Percentiles rank a stretch among this genome's conserved stretches.
phyloP scores from a whole-genome alignment of 1,284 basidiomycete genomes.

The Porodaedalea pini region DNA sequence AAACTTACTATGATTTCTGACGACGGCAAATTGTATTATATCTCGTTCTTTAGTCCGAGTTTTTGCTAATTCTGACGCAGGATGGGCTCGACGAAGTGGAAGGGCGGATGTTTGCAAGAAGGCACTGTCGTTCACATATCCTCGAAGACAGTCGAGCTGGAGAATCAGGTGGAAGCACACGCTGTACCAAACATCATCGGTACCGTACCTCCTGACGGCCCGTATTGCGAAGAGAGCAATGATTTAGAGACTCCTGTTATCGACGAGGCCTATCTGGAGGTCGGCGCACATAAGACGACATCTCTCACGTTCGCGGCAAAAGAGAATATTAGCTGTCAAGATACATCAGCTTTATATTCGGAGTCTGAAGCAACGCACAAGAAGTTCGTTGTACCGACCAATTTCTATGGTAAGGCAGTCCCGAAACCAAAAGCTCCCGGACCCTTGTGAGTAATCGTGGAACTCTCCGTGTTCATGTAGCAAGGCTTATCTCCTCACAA shows the following conservation, averaged over 20 bases:
- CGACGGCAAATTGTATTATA: constrained; percentile 57
- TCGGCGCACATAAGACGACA: not conserved
- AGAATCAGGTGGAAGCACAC: constrained; percentile 43
- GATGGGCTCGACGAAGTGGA: constrained; percentile 60
- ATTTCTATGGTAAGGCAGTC: constrained; percentile 52
- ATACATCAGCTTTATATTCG: not conserved
- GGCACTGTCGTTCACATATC: constrained; percentile 52
- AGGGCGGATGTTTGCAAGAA: constrained; percentile 46
- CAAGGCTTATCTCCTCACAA: constrained; percentile 33
- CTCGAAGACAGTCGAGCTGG: constrained; percentile 61
- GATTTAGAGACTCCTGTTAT: constrained; percentile 21
- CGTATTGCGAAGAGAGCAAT: constrained; percentile 31
- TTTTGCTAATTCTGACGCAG: constrained; percentile 36
- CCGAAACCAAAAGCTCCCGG: constrained; percentile 43
- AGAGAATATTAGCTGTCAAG: not conserved
- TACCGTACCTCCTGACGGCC: constrained; percentile 26
- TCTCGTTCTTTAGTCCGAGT: constrained; percentile 1
- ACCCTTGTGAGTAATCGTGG: constrained; percentile 47
- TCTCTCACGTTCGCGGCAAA: not conserved
- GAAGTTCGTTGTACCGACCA: constrained; percentile 51
- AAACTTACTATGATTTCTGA: constrained; percentile 64
- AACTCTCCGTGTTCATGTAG: constrained; percentile 9
- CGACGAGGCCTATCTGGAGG: constrained; percentile 20
- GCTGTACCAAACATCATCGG: constrained; percentile 48
- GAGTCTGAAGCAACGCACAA: constrained; percentile 25